These are phyloP conservation scores for Coniochaeta pulveracea DNA, from an alignment of 2,329 filamentous ascomycete species.

Conservation along the genomic window DNA sequence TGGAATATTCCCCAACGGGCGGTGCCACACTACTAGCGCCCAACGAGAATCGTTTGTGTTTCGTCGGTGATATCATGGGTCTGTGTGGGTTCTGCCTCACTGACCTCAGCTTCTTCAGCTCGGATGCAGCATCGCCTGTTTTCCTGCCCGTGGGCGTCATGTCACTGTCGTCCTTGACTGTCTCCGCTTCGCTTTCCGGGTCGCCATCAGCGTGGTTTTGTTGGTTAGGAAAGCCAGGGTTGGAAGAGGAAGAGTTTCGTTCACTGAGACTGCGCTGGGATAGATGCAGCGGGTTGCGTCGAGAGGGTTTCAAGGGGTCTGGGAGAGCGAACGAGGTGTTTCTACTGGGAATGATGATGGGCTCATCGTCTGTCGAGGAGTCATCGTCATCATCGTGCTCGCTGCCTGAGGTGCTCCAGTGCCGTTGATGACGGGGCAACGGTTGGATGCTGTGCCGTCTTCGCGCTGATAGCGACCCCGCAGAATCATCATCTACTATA, in stretches of 20 bases:
- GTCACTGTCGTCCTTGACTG: constrained; percentile 34
- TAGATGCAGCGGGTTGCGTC: constrained; percentile 32
- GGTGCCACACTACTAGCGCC: constrained; percentile 12
- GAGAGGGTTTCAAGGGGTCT: constrained; percentile 35
- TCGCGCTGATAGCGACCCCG: constrained; percentile 7
- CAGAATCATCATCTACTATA: constrained; percentile 21
- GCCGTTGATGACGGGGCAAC: constrained; percentile 12
- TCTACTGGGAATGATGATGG: constrained; percentile 52
- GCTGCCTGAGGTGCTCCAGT: constrained; percentile 24
- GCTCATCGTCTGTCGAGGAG: constrained; percentile 52
- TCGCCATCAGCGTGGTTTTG: constrained; percentile 21
- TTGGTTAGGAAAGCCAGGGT: too few relatives aligned
- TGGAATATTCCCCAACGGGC: constrained; percentile 12
- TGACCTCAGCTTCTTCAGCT: constrained; percentile 47
- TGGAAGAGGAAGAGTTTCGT: constrained; percentile 30
- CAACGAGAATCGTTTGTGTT: constrained; percentile 23
- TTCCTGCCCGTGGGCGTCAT: constrained; percentile 12
- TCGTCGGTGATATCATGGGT: constrained; percentile 16
- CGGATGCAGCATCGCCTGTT: constrained; percentile 45
- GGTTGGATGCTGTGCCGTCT: constrained; percentile 15
- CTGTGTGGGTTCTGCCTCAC: constrained; percentile 24
- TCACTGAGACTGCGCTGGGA: constrained; percentile 38
- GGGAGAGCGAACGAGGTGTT: constrained; percentile 47
- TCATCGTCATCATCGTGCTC: constrained; percentile 35
- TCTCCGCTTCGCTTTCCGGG: constrained; percentile 48